These are phyloP conservation scores for Entomortierella lignicola DNA, from an alignment of 192 early-diverging fungal species.

Conservation along the genomic window DNA sequence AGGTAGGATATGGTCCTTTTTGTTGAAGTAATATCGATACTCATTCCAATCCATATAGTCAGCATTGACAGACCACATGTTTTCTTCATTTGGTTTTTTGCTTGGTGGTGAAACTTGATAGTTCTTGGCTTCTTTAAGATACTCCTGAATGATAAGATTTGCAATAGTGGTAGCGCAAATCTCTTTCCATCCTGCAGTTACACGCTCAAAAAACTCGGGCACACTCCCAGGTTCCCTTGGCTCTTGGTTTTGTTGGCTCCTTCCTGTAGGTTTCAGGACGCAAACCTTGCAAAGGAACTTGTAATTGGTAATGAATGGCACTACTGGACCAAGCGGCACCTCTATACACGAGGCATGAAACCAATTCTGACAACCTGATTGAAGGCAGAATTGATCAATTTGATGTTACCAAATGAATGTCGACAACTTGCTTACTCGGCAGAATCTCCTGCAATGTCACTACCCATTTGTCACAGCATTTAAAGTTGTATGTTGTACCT, in stretches of 20 bases:
- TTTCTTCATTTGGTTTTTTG: constrained; percentile 47
- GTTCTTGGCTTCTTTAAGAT: constrained; percentile 42
- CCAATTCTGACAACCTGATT: constrained; percentile 71
- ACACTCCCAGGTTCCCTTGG: constrained; percentile 34
- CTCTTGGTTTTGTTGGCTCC: constrained; percentile 22
- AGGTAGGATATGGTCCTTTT: constrained; percentile 72
- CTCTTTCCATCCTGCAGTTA: constrained; percentile 75
- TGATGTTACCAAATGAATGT: background rate
- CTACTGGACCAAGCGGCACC: constrained; percentile 52
- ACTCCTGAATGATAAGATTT: constrained; percentile 67
- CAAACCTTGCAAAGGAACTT: constrained; percentile 65
- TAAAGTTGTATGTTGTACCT: constrained; percentile 36
- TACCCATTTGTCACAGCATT: too few relatives aligned
- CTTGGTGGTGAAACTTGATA: constrained; percentile 42
- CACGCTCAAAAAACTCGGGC: constrained; percentile 63
- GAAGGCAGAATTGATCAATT: background rate
- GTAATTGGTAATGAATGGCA: constrained; percentile 75
- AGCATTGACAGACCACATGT: constrained; percentile 48
- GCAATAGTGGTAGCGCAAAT: constrained; percentile 71
- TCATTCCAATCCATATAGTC: constrained; percentile 53
- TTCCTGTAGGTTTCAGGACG: constrained; percentile 43
- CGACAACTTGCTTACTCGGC: too few relatives aligned
- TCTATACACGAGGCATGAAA: constrained; percentile 69
- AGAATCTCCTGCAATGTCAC: too few relatives aligned
- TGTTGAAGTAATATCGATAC: constrained; percentile 70